Evolutionary conservation across 1,284 basidiomycete species (phyloP).

Genomic region (Malassezia dermatis): DNA sequence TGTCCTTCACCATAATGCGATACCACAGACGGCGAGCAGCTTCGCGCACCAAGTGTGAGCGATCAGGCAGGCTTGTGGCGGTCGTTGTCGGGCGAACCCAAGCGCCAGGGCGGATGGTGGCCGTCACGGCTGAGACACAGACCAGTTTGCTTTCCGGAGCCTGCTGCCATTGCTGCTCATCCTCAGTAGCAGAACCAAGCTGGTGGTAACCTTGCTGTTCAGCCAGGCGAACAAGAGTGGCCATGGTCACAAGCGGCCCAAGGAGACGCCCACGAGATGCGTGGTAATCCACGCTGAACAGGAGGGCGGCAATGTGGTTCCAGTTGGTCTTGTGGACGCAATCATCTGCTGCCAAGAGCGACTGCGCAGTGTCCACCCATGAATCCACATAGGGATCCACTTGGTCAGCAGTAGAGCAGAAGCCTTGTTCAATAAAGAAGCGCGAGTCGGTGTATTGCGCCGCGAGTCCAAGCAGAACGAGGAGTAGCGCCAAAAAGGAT

Average conservation of each 20-base stretch:
- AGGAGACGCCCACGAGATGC: constrained; percentile 10
- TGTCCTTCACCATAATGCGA: constrained; percentile 9
- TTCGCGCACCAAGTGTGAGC: constrained; percentile 36
- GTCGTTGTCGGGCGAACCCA: constrained; percentile 13
- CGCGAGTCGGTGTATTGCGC: constrained; percentile 29
- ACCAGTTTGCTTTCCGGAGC: constrained; percentile 22
- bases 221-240: constrained; percentile 13
- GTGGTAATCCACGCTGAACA: constrained; percentile 20
- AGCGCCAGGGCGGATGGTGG: neutral
- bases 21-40: constrained; percentile 29
- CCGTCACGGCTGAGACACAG: constrained; percentile 19
- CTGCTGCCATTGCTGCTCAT: constrained; percentile 20
- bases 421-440: constrained; percentile 30
- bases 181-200: constrained; percentile 23
- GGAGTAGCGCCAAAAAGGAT: constrained; percentile 30
- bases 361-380: constrained; percentile 29
- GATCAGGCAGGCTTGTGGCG: constrained; percentile 26
- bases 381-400: constrained; percentile 23
- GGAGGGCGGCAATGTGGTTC: constrained; percentile 29
- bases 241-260: constrained; percentile 16
- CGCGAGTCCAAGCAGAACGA: constrained; percentile 29
- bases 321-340: constrained; percentile 30
- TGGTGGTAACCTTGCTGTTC: constrained; percentile 25
- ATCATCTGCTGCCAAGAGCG: constrained; percentile 28
- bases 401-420: constrained; percentile 25